Evolutionary conservation across 2,329 filamentous ascomycete species (phyloP).

Genomic region (Geosmithia morbida): DNA sequence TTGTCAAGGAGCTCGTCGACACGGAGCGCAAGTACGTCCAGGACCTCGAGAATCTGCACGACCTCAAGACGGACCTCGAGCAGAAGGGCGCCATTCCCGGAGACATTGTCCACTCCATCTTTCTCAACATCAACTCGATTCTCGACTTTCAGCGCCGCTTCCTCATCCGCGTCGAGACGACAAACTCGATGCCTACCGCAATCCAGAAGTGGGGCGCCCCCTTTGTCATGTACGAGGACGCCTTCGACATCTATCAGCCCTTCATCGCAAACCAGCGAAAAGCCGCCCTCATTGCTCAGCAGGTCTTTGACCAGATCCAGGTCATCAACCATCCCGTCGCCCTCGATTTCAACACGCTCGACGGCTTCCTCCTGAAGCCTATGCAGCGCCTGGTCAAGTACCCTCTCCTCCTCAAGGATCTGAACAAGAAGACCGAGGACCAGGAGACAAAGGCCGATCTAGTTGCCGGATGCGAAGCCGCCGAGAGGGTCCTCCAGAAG

Average conservation of each 20-base stretch:
- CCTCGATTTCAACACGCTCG: constrained; percentile 72
- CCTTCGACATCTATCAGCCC: constrained; percentile 86
- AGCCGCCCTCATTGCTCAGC: constrained; percentile 70
- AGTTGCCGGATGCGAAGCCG: constrained; percentile 60
- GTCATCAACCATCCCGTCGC: constrained; percentile 66
- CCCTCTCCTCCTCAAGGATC: constrained; percentile 76
- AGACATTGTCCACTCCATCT: constrained; percentile 86
- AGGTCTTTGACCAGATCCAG: constrained; percentile 77
- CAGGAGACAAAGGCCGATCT: constrained; percentile 60
- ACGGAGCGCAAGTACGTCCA: constrained; percentile 97
- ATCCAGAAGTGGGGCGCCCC: constrained; percentile 91
- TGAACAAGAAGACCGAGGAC: constrained; percentile 73
- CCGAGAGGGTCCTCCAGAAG: constrained; percentile 66
- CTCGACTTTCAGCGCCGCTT: constrained; percentile 93
- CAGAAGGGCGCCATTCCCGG: constrained; percentile 78
- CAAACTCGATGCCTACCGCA: constrained; percentile 64
- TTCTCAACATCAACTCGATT: constrained; percentile 88
- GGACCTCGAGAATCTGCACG: constrained; percentile 85
- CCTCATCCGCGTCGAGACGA: constrained; percentile 89
- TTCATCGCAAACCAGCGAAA: constrained; percentile 96
- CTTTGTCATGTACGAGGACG: constrained; percentile 72
- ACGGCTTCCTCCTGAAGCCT: constrained; percentile 88
- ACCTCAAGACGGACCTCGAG: constrained; percentile 79
- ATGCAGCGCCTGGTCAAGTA: constrained; percentile 96
- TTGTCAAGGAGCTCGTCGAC: constrained; percentile 81